Percentiles rank a stretch among this genome's conserved stretches.
phyloP scores from a whole-genome alignment of 179 eudicot species.

The Beta macrorhiza region DNA sequence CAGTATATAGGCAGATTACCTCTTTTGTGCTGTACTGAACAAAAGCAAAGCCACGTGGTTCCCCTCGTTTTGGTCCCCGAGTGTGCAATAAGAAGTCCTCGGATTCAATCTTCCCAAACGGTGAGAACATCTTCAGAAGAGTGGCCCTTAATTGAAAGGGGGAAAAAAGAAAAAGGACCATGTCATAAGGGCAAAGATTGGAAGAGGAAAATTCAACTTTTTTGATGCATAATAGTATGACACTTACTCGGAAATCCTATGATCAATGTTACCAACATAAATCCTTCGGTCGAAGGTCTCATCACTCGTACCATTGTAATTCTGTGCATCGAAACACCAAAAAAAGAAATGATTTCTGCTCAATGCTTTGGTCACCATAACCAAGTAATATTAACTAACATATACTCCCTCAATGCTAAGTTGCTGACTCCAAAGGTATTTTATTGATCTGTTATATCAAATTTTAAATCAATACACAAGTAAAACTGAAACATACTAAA shows the following conservation, averaged over 20 bases:
- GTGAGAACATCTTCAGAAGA: conserved; percentile 77
- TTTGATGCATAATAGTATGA: not conserved
- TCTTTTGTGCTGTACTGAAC: conserved; percentile 67
- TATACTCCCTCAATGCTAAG: not conserved
- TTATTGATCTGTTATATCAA: not conserved
- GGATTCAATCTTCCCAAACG: conserved; percentile 74
- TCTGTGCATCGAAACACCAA: conserved; percentile 37
- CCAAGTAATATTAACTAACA: conserved; percentile 7
- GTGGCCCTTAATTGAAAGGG: conserved; percentile 52
- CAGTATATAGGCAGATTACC: conserved; percentile 48
- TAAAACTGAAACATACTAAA: not conserved
- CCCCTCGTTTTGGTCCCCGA: conserved; percentile 86
- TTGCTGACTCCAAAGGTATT: not conserved
- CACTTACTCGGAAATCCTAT: conserved; percentile 73
- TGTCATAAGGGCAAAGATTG: conserved; percentile 3
- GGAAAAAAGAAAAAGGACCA: not conserved
- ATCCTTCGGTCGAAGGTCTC: conserved; percentile 67
- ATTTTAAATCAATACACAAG: not conserved
- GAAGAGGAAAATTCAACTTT: not conserved
- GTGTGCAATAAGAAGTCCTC: conserved; percentile 88
- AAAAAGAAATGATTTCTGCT: not conserved
- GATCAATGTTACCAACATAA: conserved; percentile 80
- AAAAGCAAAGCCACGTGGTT: conserved; percentile 92
- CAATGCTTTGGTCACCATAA: not conserved
- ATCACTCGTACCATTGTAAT: conserved; percentile 34